Conservation (phyloP, 306 rosid genomes). For the Castanea sativa region DNA sequence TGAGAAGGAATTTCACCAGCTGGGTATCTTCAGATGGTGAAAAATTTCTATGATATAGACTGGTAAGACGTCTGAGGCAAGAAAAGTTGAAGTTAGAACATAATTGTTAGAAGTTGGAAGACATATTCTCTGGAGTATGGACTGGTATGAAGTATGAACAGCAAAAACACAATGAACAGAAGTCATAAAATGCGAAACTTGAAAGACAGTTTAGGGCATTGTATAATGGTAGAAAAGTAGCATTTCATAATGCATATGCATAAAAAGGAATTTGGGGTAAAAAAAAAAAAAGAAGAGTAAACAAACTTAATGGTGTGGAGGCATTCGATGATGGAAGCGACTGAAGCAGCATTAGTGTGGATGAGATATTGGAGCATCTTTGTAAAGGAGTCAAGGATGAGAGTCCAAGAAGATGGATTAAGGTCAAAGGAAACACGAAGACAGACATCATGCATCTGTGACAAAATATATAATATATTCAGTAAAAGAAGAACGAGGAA, state of each 20-base stretch:
- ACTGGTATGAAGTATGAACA: too few species aligned
- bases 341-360: slow-evolving; percentile 9
- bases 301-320: slow-evolving; percentile 65
- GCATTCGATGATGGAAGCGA: slow-evolving; percentile 44
- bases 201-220: too few species aligned
- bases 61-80: slow-evolving; percentile 49
- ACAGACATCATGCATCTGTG: slow-evolving; percentile 64
- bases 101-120: neutral
- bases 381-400: slow-evolving; percentile 42
- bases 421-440: slow-evolving; percentile 50
- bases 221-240: neutral
- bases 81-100: neutral
- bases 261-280: neutral
- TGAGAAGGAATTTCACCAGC: slow-evolving; percentile 65
- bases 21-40: slow-evolving; percentile 50
- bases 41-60: slow-evolving; percentile 43
- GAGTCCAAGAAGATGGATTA: slow-evolving; percentile 51
- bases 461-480: neutral
- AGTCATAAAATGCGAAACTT: too few species aligned
- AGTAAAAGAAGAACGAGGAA: neutral
- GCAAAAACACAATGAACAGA: too few species aligned
- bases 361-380: slow-evolving; percentile 50
- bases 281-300: neutral
- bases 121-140: too few species aligned
- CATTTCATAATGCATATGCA: neutral